These are phyloP conservation scores for Citeromyces matritensis DNA, from an alignment of 805 yeast genomes.

Conservation along the genomic window DNA sequence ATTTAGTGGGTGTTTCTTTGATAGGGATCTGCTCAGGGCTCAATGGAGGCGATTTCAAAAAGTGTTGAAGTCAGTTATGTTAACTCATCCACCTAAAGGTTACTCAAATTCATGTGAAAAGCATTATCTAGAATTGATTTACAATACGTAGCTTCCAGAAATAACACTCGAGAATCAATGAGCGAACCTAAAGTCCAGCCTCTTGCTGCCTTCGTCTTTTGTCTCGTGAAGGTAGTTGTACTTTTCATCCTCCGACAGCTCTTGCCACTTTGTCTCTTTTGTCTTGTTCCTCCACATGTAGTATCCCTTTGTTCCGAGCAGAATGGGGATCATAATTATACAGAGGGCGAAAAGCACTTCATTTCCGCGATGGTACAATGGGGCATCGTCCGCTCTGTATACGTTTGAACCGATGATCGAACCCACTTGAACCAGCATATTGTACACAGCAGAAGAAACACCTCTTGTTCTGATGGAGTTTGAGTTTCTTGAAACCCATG, in stretches of 20 bases:
- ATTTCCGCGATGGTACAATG: slow-evolving; percentile 47
- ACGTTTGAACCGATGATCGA: slow-evolving; percentile 38
- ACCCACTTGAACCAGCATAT: slow-evolving; percentile 49
- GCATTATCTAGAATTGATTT: no score
- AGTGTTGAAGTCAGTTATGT: no score
- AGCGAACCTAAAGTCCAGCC: slow-evolving; percentile 30
- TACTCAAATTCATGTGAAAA: no score
- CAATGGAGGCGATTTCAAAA: no score
- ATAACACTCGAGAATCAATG: no score
- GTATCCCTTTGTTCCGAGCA: slow-evolving; percentile 17
- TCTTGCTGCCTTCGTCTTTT: slow-evolving; percentile 37
- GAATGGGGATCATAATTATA: slow-evolving; percentile 12
- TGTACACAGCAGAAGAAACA: slow-evolving; percentile 49
- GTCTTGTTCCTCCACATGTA: slow-evolving; percentile 24
- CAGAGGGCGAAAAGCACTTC: slow-evolving; percentile 18
- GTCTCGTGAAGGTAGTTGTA: slow-evolving; percentile 27
- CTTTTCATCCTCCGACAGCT: slow-evolving; percentile 31
- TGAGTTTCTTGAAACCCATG: slow-evolving; percentile 50
- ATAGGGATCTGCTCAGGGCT: no score
- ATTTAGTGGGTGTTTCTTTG: no score
- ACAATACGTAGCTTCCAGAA: no score
- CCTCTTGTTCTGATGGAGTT: slow-evolving; percentile 51
- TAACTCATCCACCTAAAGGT: no score
- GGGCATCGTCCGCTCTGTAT: slow-evolving; percentile 41
- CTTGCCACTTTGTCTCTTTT: slow-evolving; percentile 34